These are phyloP conservation scores for Umbelopsis sp. DNA, from an alignment of 192 early-diverging fungal genomes.

Conservation along the genomic window DNA sequence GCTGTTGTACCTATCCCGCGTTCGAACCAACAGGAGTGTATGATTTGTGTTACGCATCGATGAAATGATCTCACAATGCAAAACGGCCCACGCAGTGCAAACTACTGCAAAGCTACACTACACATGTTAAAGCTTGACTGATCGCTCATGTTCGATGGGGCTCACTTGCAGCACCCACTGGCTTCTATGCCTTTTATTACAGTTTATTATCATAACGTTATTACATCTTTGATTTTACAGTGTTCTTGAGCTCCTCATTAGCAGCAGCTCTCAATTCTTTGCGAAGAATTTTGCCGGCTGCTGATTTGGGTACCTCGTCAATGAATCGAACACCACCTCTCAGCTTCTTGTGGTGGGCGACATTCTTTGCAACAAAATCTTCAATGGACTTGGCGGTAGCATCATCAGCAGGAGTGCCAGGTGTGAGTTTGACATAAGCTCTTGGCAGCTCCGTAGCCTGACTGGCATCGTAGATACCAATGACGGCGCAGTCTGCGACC, in stretches of 20 bases:
- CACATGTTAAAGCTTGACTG: no score
- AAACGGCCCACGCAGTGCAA: no score
- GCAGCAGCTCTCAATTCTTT: constrained; percentile 43
- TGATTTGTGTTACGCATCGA: no score
- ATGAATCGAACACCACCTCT: constrained; percentile 81
- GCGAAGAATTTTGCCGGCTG: constrained; percentile 86
- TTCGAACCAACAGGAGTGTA: no score
- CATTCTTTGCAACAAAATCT: constrained; percentile 56
- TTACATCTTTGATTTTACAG: constrained; percentile 10
- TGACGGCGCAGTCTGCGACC: constrained; percentile 73
- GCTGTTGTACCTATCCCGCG: no score
- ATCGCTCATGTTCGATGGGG: no score
- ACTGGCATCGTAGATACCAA: constrained; percentile 63
- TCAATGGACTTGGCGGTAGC: constrained; percentile 48
- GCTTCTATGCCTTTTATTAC: no score
- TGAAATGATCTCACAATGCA: no score
- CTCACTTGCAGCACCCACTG: no score
- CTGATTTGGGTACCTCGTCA: constrained; percentile 73
- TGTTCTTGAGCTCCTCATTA: constrained; percentile 13
- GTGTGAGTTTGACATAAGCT: constrained; percentile 75
- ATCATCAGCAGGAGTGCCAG: constrained; percentile 36
- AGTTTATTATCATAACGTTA: not conserved
- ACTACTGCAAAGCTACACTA: no score
- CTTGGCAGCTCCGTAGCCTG: constrained; percentile 79
- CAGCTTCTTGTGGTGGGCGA: constrained; percentile 78